A percentile compares a stretch with the other conserved stretches of the same genome.
phyloP scores from a whole-genome alignment of 106 monocot species.

The Posidonia australis region DNA sequence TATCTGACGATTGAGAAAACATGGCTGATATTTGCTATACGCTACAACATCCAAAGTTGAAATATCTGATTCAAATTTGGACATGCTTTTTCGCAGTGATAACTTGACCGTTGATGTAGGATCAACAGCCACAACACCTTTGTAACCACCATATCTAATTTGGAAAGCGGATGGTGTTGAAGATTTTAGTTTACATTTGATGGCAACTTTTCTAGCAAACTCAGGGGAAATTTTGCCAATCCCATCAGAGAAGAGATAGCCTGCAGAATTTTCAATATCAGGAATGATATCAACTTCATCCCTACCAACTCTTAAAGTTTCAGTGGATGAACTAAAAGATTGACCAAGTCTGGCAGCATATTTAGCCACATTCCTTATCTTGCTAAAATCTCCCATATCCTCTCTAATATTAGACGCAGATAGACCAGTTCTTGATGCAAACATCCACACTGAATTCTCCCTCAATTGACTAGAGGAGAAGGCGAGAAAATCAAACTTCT shows the following conservation, averaged over 20 bases:
- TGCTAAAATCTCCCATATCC: slow-evolving; percentile 73
- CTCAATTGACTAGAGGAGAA: slow-evolving; percentile 86
- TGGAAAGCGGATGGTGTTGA: slow-evolving; percentile 77
- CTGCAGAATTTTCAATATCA: slow-evolving; percentile 38
- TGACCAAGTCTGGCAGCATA: slow-evolving; percentile 90
- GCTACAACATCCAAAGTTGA: slow-evolving; percentile 69
- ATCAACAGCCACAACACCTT: slow-evolving; percentile 86
- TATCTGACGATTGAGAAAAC: slow-evolving; percentile 79
- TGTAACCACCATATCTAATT: slow-evolving; percentile 81
- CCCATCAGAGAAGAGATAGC: slow-evolving; percentile 78
- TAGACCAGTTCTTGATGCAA: slow-evolving; percentile 53
- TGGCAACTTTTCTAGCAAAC: slow-evolving; percentile 62
- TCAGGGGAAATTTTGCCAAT: slow-evolving; percentile 77
- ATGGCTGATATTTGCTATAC: slow-evolving; percentile 67
- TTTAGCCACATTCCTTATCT: slow-evolving; percentile 84
- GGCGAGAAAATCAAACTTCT: slow-evolving; percentile 92
- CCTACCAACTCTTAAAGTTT: slow-evolving; percentile 45
- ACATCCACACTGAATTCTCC: slow-evolving; percentile 91
- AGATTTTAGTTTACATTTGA: slow-evolving; percentile 44
- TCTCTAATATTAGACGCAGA: slow-evolving; percentile 46
- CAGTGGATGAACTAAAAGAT: slow-evolving; percentile 74
- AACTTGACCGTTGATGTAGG: slow-evolving; percentile 46
- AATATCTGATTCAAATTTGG: slow-evolving; percentile 69
- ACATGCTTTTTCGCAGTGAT: slow-evolving; percentile 82
- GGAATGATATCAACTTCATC: slow-evolving; percentile 51